These are phyloP conservation scores for Psidium friedrichsthalianum DNA, from an alignment of 345 rosid genomes.

Conservation along the genomic window DNA sequence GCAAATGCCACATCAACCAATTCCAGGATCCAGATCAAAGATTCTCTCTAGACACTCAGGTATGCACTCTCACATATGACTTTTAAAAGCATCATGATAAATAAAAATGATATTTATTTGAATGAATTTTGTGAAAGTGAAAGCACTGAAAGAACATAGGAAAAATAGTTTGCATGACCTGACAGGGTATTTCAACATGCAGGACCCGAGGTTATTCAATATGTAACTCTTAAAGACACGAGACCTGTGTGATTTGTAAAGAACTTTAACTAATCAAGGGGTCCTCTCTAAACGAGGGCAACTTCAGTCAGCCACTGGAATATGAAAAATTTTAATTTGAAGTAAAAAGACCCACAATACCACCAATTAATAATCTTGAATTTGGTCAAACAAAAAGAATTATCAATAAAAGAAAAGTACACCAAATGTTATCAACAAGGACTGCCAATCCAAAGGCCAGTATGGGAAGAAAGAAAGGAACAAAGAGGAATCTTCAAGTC, in stretches of 20 bases:
- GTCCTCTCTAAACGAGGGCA: background rate
- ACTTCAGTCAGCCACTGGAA: background rate
- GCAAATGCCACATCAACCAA: background rate
- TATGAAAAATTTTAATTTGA: background rate
- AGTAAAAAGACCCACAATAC: too few relatives aligned
- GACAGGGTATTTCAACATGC: background rate
- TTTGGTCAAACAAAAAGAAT: background rate
- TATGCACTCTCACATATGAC: background rate
- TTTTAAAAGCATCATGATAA: background rate
- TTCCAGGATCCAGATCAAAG: background rate
- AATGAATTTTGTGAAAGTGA: too few relatives aligned
- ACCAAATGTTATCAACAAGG: slow-evolving; percentile 88
- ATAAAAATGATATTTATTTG: background rate
- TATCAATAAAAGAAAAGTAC: slow-evolving; percentile 19
- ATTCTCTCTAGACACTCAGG: background rate
- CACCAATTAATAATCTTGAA: background rate
- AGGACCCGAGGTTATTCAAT: background rate
- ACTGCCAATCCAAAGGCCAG: slow-evolving; percentile 59
- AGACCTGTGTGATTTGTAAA: background rate
- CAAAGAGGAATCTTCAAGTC: slow-evolving; percentile 74
- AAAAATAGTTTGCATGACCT: background rate
- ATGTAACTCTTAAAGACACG: background rate
- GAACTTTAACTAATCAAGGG: background rate
- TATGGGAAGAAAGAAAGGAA: slow-evolving; percentile 70
- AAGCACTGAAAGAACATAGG: background rate